These are phyloP conservation scores for Lepiota venenata DNA, from an alignment of 768 basidiomycete genomes.

Conservation along the genomic window DNA sequence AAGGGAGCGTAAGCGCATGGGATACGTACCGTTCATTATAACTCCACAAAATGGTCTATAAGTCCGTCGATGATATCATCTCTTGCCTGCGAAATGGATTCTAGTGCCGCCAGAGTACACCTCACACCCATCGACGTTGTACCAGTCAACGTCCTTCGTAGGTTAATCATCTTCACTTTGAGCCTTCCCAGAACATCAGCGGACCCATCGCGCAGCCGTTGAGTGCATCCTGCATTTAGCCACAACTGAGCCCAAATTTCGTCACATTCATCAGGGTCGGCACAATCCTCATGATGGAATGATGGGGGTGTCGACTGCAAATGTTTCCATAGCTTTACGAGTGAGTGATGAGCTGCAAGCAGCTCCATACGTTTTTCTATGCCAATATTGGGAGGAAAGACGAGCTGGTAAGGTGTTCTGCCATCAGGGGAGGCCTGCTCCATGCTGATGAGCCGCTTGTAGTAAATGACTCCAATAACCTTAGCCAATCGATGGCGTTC, in stretches of 20 bases:
- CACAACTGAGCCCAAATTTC: conserved; percentile 48
- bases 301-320: conserved; percentile 44
- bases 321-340: conserved; percentile 52
- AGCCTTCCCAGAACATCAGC: conserved; percentile 64
- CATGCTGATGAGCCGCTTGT: conserved; percentile 40
- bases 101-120: conserved; percentile 43
- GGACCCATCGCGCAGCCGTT: conserved; percentile 35
- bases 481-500: conserved; percentile 32
- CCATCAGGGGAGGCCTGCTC: conserved; percentile 29
- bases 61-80: conserved; percentile 39
- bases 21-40: conserved; percentile 10
- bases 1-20: neutral
- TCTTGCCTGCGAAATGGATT: conserved; percentile 34
- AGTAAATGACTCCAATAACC: conserved; percentile 52
- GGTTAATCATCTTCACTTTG: conserved; percentile 35
- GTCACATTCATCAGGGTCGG: conserved; percentile 48
- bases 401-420: conserved; percentile 25
- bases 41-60: conserved; percentile 32
- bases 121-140: conserved; percentile 32
- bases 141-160: conserved; percentile 33
- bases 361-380: conserved; percentile 43
- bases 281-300: conserved; percentile 40
- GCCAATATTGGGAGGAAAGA: conserved; percentile 27
- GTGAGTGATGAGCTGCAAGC: conserved; percentile 53
- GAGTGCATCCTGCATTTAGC: conserved; percentile 45